Percentiles rank a stretch among this genome's conserved stretches.
These are phyloP conservation scores for Ceratocystis smalleyi DNA, from an alignment of 2,329 filamentous ascomycete species.

Conservation along the genomic window DNA sequence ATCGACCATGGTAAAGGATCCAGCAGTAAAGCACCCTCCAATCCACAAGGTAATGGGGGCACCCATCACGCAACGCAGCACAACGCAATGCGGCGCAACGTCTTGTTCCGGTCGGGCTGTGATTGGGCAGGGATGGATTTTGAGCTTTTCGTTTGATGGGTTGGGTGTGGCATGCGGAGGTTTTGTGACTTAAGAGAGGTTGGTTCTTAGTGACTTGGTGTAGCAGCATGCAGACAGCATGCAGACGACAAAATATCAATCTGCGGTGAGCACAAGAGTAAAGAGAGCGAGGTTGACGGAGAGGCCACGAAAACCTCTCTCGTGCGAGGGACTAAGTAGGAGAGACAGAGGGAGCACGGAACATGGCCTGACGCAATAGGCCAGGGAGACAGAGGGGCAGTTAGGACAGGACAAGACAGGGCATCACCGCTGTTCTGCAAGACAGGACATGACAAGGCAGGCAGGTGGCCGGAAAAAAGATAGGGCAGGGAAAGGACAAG, in stretches of 20 bases:
- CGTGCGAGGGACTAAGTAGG: neutral
- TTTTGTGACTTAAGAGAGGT: neutral
- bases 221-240: neutral
- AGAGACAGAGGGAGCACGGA: neutral
- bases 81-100: neutral
- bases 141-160: neutral
- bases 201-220: neutral
- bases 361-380: too few relatives aligned
- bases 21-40: neutral
- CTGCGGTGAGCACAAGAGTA: neutral
- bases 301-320: neutral
- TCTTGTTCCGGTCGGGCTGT: neutral
- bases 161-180: too few relatives aligned
- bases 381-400: neutral
- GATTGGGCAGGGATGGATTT: neutral
- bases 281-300: neutral
- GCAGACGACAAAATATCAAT: neutral
- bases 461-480: neutral
- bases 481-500: too few relatives aligned
- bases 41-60: neutral
- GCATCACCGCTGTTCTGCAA: slow-evolving; percentile 5
- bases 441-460: neutral
- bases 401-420: neutral
- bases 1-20: neutral
- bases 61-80: neutral